Evolutionary conservation across 2,329 filamentous ascomycete species (phyloP), one percentile per base, ranked within the genome.

Genomic region (Colletotrichum cuscutae): DNA sequence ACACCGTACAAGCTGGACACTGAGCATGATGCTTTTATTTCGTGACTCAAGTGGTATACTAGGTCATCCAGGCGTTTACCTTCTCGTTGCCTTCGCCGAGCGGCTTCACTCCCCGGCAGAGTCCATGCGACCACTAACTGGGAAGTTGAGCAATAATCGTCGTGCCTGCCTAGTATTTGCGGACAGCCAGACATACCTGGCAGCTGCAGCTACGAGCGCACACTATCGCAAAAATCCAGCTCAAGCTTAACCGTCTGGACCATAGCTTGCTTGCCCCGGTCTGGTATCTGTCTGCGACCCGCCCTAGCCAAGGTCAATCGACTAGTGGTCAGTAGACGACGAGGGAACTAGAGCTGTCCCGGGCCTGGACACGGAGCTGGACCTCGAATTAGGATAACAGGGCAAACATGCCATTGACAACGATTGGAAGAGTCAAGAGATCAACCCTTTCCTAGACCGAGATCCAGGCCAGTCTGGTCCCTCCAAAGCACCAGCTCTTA

Each of bases 391-490:
- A 59, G 68, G 57, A 62, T 49, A 63, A 5, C 71, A 65, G 22
- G 28, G 57, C 57, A 58, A 67, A 60, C 53, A 62, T 59, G 53
- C 54, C 58, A 54, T 61, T 49, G 28, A 65, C 60, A 54, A 54
- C 42, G 60, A 30, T 60, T 52, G 35, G 46, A 32, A 32, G 22
- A 35, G 32, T 35, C 32, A 35, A 35, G 32, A 52, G 26, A 30
- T 52, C 56, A 32, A 53, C 26, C 9, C 37, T n/a, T 52, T 37
- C 58, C 24, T 60, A 24, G 59, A 49, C 54, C 49, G 35, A 72
- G 70, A 70, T 72, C 59, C 66, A 65, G 66, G 53, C 66, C 70
- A 61, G 49, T 49, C 60, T 65, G 60, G 60, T 56, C 53, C 53
- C 24, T 42, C 35, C 32, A 64, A 56, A 19, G 32, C 66, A 64